Conservation (phyloP, 805 yeast genomes). For the Myxozyma udenii region DNA sequence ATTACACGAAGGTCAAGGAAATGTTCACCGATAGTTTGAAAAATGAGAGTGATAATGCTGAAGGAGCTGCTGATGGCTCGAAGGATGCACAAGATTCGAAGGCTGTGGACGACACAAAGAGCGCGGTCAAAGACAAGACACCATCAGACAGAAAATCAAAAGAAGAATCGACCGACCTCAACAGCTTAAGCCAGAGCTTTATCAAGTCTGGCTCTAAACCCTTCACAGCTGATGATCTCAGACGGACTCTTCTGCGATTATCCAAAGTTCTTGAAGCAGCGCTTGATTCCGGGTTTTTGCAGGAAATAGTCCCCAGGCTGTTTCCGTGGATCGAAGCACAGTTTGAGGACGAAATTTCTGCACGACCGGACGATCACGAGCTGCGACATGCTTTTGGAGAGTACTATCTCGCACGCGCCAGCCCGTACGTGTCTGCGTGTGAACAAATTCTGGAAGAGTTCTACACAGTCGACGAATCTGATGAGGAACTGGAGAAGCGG, state of each 20-base stretch:
- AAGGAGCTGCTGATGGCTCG: not conserved
- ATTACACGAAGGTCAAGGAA: slow-evolving; percentile 14
- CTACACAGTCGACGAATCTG: slow-evolving; percentile 15
- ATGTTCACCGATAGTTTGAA: not conserved
- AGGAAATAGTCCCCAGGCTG: slow-evolving; percentile 19
- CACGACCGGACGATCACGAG: not conserved
- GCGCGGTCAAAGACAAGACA: not conserved
- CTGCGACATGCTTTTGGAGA: slow-evolving; percentile 35
- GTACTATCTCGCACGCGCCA: slow-evolving; percentile 35
- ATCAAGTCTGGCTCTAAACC: not conserved
- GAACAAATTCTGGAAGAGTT: slow-evolving; percentile 33
- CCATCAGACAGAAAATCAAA: not conserved
- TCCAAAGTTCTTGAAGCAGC: slow-evolving; percentile 21
- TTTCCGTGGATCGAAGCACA: slow-evolving; percentile 20
- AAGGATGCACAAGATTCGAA: not conserved
- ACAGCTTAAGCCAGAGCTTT: not conserved
- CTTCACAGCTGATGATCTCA: not conserved
- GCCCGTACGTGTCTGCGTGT: slow-evolving; percentile 33
- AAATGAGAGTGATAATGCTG: not conserved
- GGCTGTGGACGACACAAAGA: not conserved
- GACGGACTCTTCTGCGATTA: slow-evolving; percentile 6
- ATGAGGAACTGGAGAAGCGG: slow-evolving; percentile 7
- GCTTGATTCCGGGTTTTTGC: slow-evolving; percentile 18
- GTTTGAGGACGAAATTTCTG: not conserved
- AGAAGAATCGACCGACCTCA: not conserved